A percentile compares a stretch with the other conserved stretches of the same genome.
phyloP scores from a whole-genome alignment of 371 early-diverging fungal genomes.

The Dichotomocladium elegans region DNA sequence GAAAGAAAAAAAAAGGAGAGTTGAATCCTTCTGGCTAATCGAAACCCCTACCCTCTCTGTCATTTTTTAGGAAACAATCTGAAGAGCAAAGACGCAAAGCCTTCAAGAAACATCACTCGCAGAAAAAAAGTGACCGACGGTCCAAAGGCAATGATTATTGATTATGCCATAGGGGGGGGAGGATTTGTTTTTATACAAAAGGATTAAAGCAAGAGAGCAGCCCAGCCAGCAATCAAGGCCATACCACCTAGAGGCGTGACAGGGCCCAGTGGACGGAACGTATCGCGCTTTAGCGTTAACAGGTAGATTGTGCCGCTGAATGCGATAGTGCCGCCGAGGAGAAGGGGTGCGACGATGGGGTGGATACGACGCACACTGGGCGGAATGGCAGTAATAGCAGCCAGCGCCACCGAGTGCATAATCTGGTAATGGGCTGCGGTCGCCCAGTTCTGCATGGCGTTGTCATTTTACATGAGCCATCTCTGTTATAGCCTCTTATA shows the following conservation, averaged over 20 bases:
- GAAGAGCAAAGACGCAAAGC: slow-evolving; percentile 20
- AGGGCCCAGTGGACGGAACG: slow-evolving; percentile 56
- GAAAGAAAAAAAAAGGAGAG: neutral
- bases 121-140: slow-evolving; percentile 35
- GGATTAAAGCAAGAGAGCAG: slow-evolving; percentile 51
- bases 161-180: too few relatives aligned
- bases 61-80: neutral
- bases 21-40: neutral
- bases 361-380: slow-evolving; percentile 35
- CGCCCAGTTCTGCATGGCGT: slow-evolving; percentile 57
- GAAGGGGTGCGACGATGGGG: slow-evolving; percentile 41
- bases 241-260: slow-evolving; percentile 78
- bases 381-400: slow-evolving; percentile 52
- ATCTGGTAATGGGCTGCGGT: slow-evolving; percentile 69
- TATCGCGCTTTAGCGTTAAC: slow-evolving; percentile 43
- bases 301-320: slow-evolving; percentile 70
- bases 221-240: slow-evolving; percentile 72
- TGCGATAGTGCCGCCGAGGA: slow-evolving; percentile 57
- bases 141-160: slow-evolving; percentile 22
- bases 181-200: too few relatives aligned
- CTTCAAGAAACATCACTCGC: slow-evolving; percentile 29
- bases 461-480: too few relatives aligned
- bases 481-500: too few relatives aligned
- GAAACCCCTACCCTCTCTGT: neutral
- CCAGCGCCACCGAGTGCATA: slow-evolving; percentile 61